Base-by-base conservation (phyloP, 2,329 filamentous ascomycete species). In the Alternaria incomplexa region DNA sequence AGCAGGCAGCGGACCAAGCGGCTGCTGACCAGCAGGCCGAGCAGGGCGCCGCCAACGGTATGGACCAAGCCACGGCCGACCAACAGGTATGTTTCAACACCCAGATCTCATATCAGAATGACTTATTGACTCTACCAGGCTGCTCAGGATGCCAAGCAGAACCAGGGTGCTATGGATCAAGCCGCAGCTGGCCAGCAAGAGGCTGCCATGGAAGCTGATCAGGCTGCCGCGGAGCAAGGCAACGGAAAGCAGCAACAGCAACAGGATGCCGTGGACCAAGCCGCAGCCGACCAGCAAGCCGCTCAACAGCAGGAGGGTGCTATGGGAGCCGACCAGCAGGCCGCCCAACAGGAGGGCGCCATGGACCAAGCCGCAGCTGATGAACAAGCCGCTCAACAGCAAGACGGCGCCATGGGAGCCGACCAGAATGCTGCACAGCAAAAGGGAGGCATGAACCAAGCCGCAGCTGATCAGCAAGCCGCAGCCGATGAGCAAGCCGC, bases 191-290 rank as follows among this genome's bases (percentile, higher is more conserved):
- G 55, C 12, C 30, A 62, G 15, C 26, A 63, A 40, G 22, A 45
- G 9, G 57, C 50, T 9, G 56, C 46, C 13, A 51, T 43, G 17
- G 32, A 46, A 36, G 50, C 40, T 25, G 48, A 54, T 15, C 28
- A 45, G n/a, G 57, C 61, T 44, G 57, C 50, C n/a, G 54, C 58
- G 12, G 57, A 61, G 9, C 48, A 56, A 56, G 50, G 44, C 36
- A 32, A 58, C 9, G 45, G 25, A 46, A 20, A 51, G 15, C 46
- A 56, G 20, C 45, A 58, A 15, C 36, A 58, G 23, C 50, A 60
- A 48, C 50, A 61, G 22, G 57, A 30, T 26, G 28, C 30, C 32
- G 45, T 23, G 23, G 28, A 40, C 9, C n/a, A 60, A 43, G 54
- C 44, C 12, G 61, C 61, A 36, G 50, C 58, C 6, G 53, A 58